These are phyloP conservation scores for Neurospora pannonica DNA, from an alignment of 495 filamentous ascomycete species.

Conservation along the genomic window DNA sequence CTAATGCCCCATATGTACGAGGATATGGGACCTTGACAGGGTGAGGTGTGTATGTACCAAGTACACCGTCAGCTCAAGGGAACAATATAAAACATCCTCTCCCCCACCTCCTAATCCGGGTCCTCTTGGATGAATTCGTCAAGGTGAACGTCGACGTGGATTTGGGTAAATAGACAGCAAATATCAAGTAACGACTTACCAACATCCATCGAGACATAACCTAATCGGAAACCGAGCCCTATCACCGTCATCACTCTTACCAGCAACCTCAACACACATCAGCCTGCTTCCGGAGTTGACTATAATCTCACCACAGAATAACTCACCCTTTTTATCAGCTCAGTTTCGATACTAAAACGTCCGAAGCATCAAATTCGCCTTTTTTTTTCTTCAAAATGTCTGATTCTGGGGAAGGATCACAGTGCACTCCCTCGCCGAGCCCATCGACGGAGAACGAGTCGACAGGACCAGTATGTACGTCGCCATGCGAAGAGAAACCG, in stretches of 20 bases:
- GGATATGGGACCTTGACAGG: background rate
- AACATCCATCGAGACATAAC: background rate
- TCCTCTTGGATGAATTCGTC: background rate
- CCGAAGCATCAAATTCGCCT: background rate
- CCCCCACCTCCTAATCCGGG: background rate
- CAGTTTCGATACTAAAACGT: background rate
- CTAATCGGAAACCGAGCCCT: background rate
- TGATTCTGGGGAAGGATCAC: background rate
- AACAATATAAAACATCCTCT: background rate
- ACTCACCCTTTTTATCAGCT: background rate
- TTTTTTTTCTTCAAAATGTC: background rate
- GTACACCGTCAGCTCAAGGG: background rate
- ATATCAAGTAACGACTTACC: background rate
- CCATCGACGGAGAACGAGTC: background rate
- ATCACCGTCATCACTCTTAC: background rate
- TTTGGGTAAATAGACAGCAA: background rate
- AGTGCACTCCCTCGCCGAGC: background rate
- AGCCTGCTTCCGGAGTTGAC: background rate
- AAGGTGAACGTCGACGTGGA: background rate
- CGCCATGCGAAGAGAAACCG: slow-evolving; percentile 4
- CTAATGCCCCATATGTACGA: background rate
- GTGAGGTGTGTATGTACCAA: background rate
- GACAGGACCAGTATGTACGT: background rate
- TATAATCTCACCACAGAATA: background rate
- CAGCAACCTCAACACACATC: background rate